These are phyloP conservation scores for Colletotrichum graminicola DNA, from an alignment of 2,329 filamentous ascomycete genomes.

Conservation along the genomic window DNA sequence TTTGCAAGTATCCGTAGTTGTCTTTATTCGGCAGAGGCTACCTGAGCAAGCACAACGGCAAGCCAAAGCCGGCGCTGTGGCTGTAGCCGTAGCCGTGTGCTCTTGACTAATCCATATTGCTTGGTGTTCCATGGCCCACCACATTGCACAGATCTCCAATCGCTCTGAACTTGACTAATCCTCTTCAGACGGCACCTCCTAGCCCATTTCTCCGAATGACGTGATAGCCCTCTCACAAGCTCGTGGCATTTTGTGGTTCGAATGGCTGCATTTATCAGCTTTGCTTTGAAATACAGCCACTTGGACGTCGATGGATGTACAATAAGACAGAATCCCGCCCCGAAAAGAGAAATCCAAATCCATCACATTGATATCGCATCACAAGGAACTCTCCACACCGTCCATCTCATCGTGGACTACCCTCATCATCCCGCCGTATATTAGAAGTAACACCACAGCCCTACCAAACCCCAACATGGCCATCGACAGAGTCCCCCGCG, in stretches of 20 bases:
- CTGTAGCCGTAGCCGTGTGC: background rate
- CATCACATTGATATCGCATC: conserved; percentile 1
- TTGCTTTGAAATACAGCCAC: conserved; percentile 39
- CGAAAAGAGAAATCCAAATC: too few relatives aligned
- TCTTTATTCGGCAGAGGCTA: too few relatives aligned
- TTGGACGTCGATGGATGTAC: background rate
- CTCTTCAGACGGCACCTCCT: background rate
- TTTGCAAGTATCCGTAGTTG: too few relatives aligned
- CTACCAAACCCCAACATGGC: conserved; percentile 50
- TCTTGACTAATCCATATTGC: conserved; percentile 28
- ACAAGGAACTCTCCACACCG: background rate
- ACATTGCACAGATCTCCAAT: background rate
- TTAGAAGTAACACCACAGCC: background rate
- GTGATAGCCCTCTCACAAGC: conserved; percentile 36
- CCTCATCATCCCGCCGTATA: background rate
- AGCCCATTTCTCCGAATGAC: conserved; percentile 34
- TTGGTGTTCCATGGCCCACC: conserved; percentile 10
- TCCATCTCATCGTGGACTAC: background rate
- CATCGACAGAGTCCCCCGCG: conserved; percentile 62
- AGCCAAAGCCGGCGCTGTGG: too few relatives aligned
- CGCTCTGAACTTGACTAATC: conserved; percentile 31
- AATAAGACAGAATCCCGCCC: background rate
- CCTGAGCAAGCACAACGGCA: too few relatives aligned
- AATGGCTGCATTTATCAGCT: conserved; percentile 31
- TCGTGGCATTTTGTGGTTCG: conserved; percentile 6